Evolutionary conservation across 441 rosid genomes (phyloP).

Genomic region (Erodium trifolium): DNA sequence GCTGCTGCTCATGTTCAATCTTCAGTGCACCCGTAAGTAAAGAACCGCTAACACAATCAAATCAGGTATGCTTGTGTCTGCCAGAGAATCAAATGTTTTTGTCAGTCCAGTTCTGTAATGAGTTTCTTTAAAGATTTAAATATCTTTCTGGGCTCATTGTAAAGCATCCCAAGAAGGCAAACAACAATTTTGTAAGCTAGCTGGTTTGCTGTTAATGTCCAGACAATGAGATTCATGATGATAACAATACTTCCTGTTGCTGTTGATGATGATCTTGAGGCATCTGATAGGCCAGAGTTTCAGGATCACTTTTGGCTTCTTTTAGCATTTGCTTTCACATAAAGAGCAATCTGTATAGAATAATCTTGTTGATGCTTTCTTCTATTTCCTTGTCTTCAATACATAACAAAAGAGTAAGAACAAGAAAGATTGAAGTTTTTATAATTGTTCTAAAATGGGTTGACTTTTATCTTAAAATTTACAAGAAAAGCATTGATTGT

Average conservation of each 20-base stretch:
- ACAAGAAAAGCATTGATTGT: not conserved
- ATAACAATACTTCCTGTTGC: not conserved
- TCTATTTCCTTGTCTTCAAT: not conserved
- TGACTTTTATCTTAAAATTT: not conserved
- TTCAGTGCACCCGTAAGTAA: too few species aligned
- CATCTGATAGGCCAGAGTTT: not conserved
- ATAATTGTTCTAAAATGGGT: not conserved
- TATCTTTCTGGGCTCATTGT: not conserved
- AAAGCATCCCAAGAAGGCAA: not conserved
- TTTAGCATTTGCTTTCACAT: not conserved
- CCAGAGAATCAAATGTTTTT: too few species aligned
- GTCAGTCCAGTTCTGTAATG: too few species aligned
- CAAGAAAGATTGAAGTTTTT: not conserved
- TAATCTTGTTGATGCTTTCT: not conserved
- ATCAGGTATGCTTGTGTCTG: not conserved
- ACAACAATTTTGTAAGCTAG: conserved; percentile 1
- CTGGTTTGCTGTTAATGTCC: not conserved
- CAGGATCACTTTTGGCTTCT: not conserved
- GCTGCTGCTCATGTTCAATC: not conserved
- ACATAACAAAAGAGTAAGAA: conserved; percentile 1
- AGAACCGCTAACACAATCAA: not conserved
- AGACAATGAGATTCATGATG: not conserved
- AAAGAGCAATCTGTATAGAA: not conserved
- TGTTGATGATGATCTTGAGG: conserved; percentile 6
- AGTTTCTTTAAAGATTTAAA: too few species aligned